phyloP scores from a whole-genome alignment of 2,329 filamentous ascomycete genomes.

The Sclerotinia borealis region DNA sequence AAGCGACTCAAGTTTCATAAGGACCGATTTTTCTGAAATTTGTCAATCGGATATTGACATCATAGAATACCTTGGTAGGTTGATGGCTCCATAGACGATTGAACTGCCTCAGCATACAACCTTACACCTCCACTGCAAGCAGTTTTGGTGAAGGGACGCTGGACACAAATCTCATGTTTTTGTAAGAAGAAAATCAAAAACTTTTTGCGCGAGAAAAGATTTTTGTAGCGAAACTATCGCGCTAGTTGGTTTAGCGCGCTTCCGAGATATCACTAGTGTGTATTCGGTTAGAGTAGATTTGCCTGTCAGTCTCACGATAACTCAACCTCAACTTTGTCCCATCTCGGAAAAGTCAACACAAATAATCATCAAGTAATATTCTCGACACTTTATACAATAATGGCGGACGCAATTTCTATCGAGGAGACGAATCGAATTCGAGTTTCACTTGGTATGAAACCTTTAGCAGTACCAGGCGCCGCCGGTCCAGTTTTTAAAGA shows the following conservation, averaged over 20 bases:
- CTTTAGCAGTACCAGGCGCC: conserved; percentile 74
- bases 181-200: conserved; percentile 34
- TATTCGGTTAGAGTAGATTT: background rate
- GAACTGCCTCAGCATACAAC: conserved; percentile 81
- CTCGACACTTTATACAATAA: conserved; percentile 15
- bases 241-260: conserved; percentile 14
- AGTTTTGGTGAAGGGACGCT: conserved; percentile 71
- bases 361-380: background rate
- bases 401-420: conserved; percentile 63
- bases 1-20: conserved; percentile 61
- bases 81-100: conserved; percentile 78
- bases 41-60: conserved; percentile 94
- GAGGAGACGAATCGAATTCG: conserved; percentile 93
- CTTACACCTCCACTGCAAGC: conserved; percentile 46
- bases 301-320: background rate
- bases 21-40: conserved; percentile 74
- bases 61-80: conserved; percentile 42
- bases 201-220: conserved; percentile 30
- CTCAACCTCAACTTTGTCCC: conserved; percentile 1
- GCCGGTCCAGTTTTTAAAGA: conserved; percentile 51
- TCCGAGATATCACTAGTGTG: background rate
- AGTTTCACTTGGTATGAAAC: conserved; percentile 81
- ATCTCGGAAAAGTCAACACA: background rate
- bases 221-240: conserved; percentile 17
- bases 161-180: conserved; percentile 76